Evolutionary conservation across 2,329 filamentous ascomycete species (phyloP).

Genomic region (Ascosphaera apis): DNA sequence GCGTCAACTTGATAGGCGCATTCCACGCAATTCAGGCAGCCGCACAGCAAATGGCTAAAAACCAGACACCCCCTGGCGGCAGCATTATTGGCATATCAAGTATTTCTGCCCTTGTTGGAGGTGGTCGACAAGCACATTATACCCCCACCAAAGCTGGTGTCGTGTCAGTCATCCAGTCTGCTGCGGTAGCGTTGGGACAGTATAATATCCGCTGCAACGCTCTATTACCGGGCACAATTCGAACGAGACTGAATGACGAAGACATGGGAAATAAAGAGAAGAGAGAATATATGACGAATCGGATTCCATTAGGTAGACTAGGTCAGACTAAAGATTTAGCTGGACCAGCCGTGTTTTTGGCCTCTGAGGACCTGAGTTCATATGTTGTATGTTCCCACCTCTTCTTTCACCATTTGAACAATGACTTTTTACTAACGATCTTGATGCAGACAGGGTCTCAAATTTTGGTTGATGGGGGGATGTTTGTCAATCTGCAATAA

Average conservation of each 20-base stretch:
- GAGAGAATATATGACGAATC: slow-evolving; percentile 52
- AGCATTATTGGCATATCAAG: slow-evolving; percentile 37
- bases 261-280: slow-evolving; percentile 54
- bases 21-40: slow-evolving; percentile 75
- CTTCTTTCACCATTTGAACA: background rate
- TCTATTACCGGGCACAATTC: slow-evolving; percentile 58
- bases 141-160: slow-evolving; percentile 76
- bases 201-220: slow-evolving; percentile 66
- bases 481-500: slow-evolving; percentile 74
- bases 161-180: slow-evolving; percentile 59
- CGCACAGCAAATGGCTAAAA: slow-evolving; percentile 62
- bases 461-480: slow-evolving; percentile 63
- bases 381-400: slow-evolving; percentile 34
- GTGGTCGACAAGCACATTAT: slow-evolving; percentile 60
- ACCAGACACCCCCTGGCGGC: slow-evolving; percentile 43
- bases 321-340: slow-evolving; percentile 52
- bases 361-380: slow-evolving; percentile 51
- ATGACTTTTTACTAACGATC: slow-evolving; percentile 2
- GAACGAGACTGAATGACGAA: slow-evolving; percentile 64
- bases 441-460: slow-evolving; percentile 43
- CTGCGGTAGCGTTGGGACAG: slow-evolving; percentile 53
- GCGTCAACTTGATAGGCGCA: slow-evolving; percentile 68
- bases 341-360: slow-evolving; percentile 68
- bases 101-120: slow-evolving; percentile 31
- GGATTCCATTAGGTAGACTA: slow-evolving; percentile 58